Base-by-base conservation (phyloP, 208 protist genomes). In the Eutreptiella sp. region DNA sequence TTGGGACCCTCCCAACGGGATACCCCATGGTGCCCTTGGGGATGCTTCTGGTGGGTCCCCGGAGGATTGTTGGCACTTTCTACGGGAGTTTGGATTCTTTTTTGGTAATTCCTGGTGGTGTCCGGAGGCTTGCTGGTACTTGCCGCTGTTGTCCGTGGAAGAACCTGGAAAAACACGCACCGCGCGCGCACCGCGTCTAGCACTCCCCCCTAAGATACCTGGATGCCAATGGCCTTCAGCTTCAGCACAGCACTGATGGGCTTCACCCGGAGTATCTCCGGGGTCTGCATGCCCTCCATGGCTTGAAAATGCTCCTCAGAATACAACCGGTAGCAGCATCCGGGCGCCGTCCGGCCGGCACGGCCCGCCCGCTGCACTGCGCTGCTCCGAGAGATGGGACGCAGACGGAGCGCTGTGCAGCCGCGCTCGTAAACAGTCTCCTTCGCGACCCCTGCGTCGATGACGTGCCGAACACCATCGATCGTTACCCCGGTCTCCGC, bases 401-500 rank as follows among this genome's bases (percentile, higher is more conserved):
- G 70, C 4, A 98, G 89, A 0, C 85, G 79, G 38, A 99, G 79
- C 55, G 90, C 85, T 67, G 98, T 92, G 71, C 97, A 92, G 66
- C 94, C 94, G 14, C 91, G 84, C 76, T 98, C 95, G 81, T 95
- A 98, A 38, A 73, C 85, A 65, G 97, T 92, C 77, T 97, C 93
- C 84, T 98, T 98, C 65, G 83, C 92, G 34, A 98, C 86, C 4
- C 94, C 96, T 36, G 92, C 94, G 70, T 99, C 96, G 27, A 99
- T 84, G 38, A 99, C 96, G 75, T 97, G 98, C 27, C 90, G 90
- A 32, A 99, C 92, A 46, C 96, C 96, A 73, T 99, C 95, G 59
- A 99, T 99, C 0, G 97, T 99, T 50, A 99, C 87, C 34, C 93
- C 98, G 1, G 97, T 98, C 61, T 99, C 97, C 31, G 97, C 97